Evolutionary conservation across 768 basidiomycete genomes (phyloP), one percentile per base, ranked within the genome.

Genomic region (Suillus subluteus): DNA sequence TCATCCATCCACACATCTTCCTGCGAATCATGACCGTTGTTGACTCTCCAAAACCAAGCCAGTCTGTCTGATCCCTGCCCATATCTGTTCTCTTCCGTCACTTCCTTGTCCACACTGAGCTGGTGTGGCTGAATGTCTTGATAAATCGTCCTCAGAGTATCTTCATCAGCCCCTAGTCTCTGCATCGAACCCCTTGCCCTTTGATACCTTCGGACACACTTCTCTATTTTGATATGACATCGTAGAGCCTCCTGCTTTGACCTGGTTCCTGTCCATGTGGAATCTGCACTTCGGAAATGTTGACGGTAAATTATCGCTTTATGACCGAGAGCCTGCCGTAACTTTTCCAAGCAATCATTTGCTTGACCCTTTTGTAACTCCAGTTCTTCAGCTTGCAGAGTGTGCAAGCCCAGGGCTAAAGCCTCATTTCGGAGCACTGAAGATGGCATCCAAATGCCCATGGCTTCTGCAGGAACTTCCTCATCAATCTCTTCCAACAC

Each of bases 1-100:
- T 48, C 66, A 37, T 50, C 38, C n/a, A 62, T 66, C 65, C 65
- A 66, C 0, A 2, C 4, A 6, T 48, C 59, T 30, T 46, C 30
- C 1, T 62, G 26, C 1, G 40, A 2, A n/a, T 21, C 9, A 62
- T 18, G 21, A 13, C 15, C 23, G 0, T 62, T 38, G n/a, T 46
- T 37, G 30, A 62, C 16, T 12, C 59, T 40, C 32, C 62, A 66
- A 38, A 55, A 55, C 62, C 66, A 66, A 40, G 66, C 52, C 52
- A 67, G 18, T 37, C 35, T 65, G 52, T 64, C 55, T 40, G 48
- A 50, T 16, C 63, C 63, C 44, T 67, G 66, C 2, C 63, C 66
- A 64, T 65, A 56, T 38, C 63, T 30, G 46, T 67, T 67, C 59
- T 67, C 66, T 40, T 67, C 66, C 1, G 44, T 67, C 30, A 67